A percentile compares a stretch with the other conserved stretches of the same genome.
These are phyloP conservation scores for Suillus occidentalis DNA, from an alignment of 768 basidiomycete genomes.

Conservation along the genomic window DNA sequence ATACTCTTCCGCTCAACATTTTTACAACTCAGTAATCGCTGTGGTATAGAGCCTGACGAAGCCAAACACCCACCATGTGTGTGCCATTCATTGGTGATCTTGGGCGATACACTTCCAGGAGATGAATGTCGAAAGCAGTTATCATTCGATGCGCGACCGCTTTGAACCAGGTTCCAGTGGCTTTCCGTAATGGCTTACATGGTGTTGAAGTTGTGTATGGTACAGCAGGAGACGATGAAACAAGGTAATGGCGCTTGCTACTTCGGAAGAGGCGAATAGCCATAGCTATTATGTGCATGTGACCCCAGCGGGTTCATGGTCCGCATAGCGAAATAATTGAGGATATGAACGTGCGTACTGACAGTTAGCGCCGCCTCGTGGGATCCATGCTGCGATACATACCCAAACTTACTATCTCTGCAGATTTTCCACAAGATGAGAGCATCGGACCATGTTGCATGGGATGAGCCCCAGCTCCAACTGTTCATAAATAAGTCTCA, in stretches of 20 bases:
- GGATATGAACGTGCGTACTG: not conserved
- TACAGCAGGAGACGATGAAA: too few relatives aligned
- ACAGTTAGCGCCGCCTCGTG: not conserved
- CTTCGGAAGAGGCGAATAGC: too few relatives aligned
- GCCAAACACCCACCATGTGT: conserved; percentile 38
- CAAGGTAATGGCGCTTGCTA: too few relatives aligned
- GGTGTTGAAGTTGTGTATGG: too few relatives aligned
- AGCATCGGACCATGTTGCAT: too few relatives aligned
- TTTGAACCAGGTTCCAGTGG: too few relatives aligned
- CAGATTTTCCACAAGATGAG: too few relatives aligned
- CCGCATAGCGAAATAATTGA: not conserved
- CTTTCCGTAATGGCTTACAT: too few relatives aligned
- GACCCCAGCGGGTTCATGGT: not conserved
- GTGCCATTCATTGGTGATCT: conserved; percentile 17
- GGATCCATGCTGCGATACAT: not conserved
- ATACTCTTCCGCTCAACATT: not conserved
- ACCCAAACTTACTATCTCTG: too few relatives aligned
- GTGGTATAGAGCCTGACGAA: not conserved
- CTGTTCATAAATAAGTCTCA: too few relatives aligned
- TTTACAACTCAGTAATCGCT: not conserved
- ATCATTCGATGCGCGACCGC: not conserved
- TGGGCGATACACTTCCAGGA: not conserved
- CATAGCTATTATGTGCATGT: too few relatives aligned
- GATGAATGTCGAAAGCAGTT: not conserved
- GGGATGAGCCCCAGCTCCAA: too few relatives aligned